Base-by-base conservation (phyloP, 2,329 filamentous ascomycete species). In the Penicillium fuscoglaucum region DNA sequence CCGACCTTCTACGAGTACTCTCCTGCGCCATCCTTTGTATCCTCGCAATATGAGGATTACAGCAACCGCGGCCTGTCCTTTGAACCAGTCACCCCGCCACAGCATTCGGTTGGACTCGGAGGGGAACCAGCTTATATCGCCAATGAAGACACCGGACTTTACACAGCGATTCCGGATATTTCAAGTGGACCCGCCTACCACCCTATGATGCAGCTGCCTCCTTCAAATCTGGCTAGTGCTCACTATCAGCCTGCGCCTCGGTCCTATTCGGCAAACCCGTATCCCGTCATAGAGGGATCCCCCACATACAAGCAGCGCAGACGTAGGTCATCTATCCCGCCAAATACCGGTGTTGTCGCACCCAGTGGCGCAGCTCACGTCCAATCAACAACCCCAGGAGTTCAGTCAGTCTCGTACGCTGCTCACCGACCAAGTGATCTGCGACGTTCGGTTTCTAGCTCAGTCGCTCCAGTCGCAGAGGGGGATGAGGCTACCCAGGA, bases 11-110 rank as follows among this genome's bases (percentile, higher is more conserved):
- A 98, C 75, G 95, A 99, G 78, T 99, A 98, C 81, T 99, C 95
- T 17, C 95, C 95, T 53, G 95, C 95, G 0, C 95, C 95, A 2
- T 98, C 95, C 1, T 98, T 98, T 71, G 93, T 96, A 52, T 98
- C 95, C n/a, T 98, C 95, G 1, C 93, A 97, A 70, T 96, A 93
- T 70, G 95, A 98, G 73, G 93, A 98, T 75, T 99, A 97, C 82
- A 96, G 91, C 84, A 93, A 93, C 74, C 90, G 95, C 58, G 95
- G 92, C 52, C 87, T 98, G 70, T 98, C 93, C 3, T 99, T 93
- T 74, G 95, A 99, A 82, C 95, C 95, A 52, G 87, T 99, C 67
- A 99, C 95, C 0, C 95, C 95, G 58, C 95, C 95, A 17, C 95
- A 98, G 74, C 91, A 97, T 77, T 86, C 90, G 15, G 79, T 95